These are phyloP conservation scores for Trichoderma sp. DNA, from an alignment of 2,329 filamentous ascomycete species.

Conservation along the genomic window DNA sequence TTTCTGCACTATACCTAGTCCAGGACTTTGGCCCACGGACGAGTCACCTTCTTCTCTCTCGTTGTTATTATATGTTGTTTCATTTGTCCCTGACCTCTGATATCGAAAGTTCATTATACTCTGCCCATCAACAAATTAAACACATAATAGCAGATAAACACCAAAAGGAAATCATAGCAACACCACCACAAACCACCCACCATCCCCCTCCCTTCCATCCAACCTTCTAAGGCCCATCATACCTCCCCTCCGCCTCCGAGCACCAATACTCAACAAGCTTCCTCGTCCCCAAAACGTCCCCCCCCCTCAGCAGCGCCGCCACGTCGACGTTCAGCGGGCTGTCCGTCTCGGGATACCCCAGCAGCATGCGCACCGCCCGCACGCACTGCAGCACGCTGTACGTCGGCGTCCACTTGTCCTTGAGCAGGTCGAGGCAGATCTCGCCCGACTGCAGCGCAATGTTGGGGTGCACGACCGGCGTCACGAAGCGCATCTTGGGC, in stretches of 20 bases:
- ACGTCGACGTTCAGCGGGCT: slow-evolving; percentile 79
- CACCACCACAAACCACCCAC: background rate
- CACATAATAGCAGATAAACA: background rate
- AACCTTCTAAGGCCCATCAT: slow-evolving; percentile 41
- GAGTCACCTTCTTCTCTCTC: background rate
- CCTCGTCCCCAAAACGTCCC: slow-evolving; percentile 69
- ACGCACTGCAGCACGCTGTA: slow-evolving; percentile 79
- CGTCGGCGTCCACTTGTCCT: slow-evolving; percentile 78
- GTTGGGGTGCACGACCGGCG: slow-evolving; percentile 84
- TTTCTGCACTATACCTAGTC: background rate
- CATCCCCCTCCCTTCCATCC: background rate
- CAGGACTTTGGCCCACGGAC: background rate
- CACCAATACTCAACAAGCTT: slow-evolving; percentile 74
- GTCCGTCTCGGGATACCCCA: slow-evolving; percentile 66
- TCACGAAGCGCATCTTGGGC: slow-evolving; percentile 79
- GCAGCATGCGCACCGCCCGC: slow-evolving; percentile 70
- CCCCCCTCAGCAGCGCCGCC: slow-evolving; percentile 68
- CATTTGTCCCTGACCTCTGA: background rate
- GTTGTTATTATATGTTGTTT: background rate
- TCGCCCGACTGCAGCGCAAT: slow-evolving; percentile 72
- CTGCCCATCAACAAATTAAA: background rate
- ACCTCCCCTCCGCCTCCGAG: slow-evolving; percentile 42
- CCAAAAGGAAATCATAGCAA: background rate
- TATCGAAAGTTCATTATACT: background rate
- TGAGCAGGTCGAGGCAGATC: slow-evolving; percentile 89